Percentiles rank a stretch among this genome's conserved stretches.
Conservation (phyloP, 2,329 filamentous ascomycete species). For the Cercospora brassicicola region DNA sequence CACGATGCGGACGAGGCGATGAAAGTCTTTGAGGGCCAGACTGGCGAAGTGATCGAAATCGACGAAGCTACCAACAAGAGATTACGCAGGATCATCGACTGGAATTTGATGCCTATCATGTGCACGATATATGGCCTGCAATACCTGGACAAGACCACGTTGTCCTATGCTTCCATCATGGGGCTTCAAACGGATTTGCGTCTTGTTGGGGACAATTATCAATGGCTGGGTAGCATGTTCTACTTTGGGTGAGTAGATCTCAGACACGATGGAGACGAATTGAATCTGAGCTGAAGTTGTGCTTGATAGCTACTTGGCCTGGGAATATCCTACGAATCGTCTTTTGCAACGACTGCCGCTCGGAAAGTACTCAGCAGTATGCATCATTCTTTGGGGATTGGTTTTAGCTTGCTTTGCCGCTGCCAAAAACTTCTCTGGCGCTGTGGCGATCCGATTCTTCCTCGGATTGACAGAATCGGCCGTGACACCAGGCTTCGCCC, state of each 20-base stretch:
- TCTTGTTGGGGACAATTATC: constrained; percentile 53
- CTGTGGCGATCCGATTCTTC: constrained; percentile 66
- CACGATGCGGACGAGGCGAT: constrained; percentile 62
- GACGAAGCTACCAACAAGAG: constrained; percentile 59
- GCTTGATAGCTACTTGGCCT: constrained; percentile 45
- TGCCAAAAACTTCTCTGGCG: constrained; percentile 60
- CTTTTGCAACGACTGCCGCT: constrained; percentile 64
- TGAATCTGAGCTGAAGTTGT: background rate
- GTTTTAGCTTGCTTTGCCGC: constrained; percentile 64
- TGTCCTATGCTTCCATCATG: constrained; percentile 56
- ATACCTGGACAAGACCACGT: constrained; percentile 60
- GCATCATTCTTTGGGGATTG: constrained; percentile 64
- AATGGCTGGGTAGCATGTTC: constrained; percentile 53
- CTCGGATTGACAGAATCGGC: constrained; percentile 68
- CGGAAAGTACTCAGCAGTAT: constrained; percentile 65
- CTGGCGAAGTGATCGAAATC: constrained; percentile 55
- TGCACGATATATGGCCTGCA: constrained; percentile 61
- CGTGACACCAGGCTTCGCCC: constrained; percentile 67
- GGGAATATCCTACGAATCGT: constrained; percentile 66
- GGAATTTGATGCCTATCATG: constrained; percentile 61
- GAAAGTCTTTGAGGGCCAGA: constrained; percentile 54
- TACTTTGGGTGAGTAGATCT: constrained; percentile 46
- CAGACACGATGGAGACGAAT: background rate
- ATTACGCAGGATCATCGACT: constrained; percentile 63
- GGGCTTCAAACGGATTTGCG: constrained; percentile 50